Base-by-base conservation (phyloP, 2,329 filamentous ascomycete genomes). In the Macroventuria anomochaeta region DNA sequence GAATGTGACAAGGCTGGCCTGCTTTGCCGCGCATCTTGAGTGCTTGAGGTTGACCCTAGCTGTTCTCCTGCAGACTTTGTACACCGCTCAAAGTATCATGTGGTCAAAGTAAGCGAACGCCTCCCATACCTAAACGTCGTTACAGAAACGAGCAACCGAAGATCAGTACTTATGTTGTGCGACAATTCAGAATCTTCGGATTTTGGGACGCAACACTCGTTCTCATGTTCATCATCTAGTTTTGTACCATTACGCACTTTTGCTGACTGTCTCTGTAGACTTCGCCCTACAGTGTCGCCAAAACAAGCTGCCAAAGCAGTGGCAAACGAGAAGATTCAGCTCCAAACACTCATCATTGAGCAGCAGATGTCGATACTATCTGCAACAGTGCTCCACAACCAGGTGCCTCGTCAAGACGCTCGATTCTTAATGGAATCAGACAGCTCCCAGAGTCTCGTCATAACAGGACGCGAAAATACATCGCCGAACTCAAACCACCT, bases 311-410 rank as follows among this genome's bases (percentile, higher is more conserved):
- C 63, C 7, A 65, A 63, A 36, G 67, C 71, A 26, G 68, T 76
- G 36, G 55, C 61, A 8, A 74, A 73, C 38, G 73, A 77, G 51
- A 70, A 66, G 33, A 48, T 63, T 5, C 75, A 76, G 55, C 62
- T 76, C 7, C 70, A 76, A 46, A 64, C 63, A 11, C 57, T 76
- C 6, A 65, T 77, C 17, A 70, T 76, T 32, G 74, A 76, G 42
- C 75, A 77, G 41, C 75, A 77, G 46, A 58, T 74, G 38, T 64
- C 70, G 2, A 69, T 76, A 21, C 41, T 74, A 5, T 58, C 59
- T 12, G 66, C 69, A 7, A 55, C 47, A 7, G 60, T 61, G 15
- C 46, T 58, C 5, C 63, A 70, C 25, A 55, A 70, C 29, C 40
- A 57, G 17, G 12, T 42, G 7, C 49, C 64, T 32, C 47, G 40